Conservation (phyloP, 1,284 basidiomycete species). For the Apiotrichum gracile region DNA sequence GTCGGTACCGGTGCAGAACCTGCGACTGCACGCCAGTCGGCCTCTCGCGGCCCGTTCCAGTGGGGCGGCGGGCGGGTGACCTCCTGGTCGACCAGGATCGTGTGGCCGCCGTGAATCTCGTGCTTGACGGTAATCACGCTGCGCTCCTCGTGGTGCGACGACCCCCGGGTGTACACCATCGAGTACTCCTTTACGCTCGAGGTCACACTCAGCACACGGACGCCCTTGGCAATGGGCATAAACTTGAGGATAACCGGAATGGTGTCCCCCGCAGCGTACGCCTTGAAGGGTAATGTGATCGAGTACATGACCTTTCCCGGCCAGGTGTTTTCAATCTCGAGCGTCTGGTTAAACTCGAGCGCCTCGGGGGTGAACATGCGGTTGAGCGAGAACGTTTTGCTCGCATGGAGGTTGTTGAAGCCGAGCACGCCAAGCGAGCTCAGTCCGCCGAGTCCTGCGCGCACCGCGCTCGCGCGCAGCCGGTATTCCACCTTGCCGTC, state of each 20-base stretch:
- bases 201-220: slow-evolving; percentile 61
- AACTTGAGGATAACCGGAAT: slow-evolving; percentile 79
- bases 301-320: slow-evolving; percentile 91
- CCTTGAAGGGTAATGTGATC: slow-evolving; percentile 55
- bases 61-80: slow-evolving; percentile 23
- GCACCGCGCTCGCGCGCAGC: slow-evolving; percentile 71
- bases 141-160: slow-evolving; percentile 60
- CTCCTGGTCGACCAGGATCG: slow-evolving; percentile 38
- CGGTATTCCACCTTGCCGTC: slow-evolving; percentile 72
- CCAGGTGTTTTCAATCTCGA: slow-evolving; percentile 92
- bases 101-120: slow-evolving; percentile 61
- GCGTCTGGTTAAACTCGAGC: slow-evolving; percentile 87
- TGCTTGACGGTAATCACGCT: slow-evolving; percentile 62
- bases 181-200: slow-evolving; percentile 67
- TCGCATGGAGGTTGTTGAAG: slow-evolving; percentile 62
- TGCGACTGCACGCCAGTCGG: neutral
- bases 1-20: neutral
- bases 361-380: slow-evolving; percentile 73
- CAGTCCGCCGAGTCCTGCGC: slow-evolving; percentile 52
- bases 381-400: slow-evolving; percentile 60
- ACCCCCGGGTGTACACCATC: slow-evolving; percentile 58
- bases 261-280: slow-evolving; percentile 81
- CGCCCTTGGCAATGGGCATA: slow-evolving; percentile 77
- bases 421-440: neutral
- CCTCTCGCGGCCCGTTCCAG: slow-evolving; percentile 12